These are phyloP conservation scores for Ogataea sp. DNA, from an alignment of 805 yeast genomes.

Conservation along the genomic window DNA sequence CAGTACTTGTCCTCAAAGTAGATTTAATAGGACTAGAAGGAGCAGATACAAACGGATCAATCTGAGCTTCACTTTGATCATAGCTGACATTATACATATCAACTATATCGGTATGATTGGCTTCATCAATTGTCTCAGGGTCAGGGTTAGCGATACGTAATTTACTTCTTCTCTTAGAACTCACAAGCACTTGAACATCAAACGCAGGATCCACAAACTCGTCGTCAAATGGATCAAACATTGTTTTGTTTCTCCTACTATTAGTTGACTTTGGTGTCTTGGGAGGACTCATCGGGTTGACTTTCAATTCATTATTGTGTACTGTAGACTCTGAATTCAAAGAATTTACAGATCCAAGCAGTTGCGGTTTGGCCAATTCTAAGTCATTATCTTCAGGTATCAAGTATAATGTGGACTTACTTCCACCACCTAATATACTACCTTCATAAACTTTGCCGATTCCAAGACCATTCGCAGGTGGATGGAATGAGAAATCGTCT, in stretches of 20 bases:
- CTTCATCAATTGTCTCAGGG: not conserved
- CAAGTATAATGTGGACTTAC: conserved; percentile 13
- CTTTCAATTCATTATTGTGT: too few species aligned
- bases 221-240: conserved; percentile 14
- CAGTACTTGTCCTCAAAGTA: too few species aligned
- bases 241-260: not conserved
- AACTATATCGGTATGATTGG: not conserved
- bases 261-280: not conserved
- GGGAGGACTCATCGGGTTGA: not conserved
- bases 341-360: too few species aligned
- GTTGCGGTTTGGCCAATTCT: too few species aligned
- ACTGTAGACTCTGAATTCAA: too few species aligned
- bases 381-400: conserved; percentile 21
- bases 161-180: conserved; percentile 53
- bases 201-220: conserved; percentile 38
- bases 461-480: not conserved
- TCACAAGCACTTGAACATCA: conserved; percentile 68
- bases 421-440: not conserved
- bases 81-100: conserved; percentile 4
- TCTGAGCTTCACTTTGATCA: conserved; percentile 1
- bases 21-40: too few species aligned
- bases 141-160: conserved; percentile 61
- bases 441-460: not conserved
- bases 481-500: too few species aligned
- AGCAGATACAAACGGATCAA: too few species aligned